These are phyloP conservation scores for Orbilia brochopaga DNA, from an alignment of 2,329 filamentous ascomycete genomes.

Conservation along the genomic window DNA sequence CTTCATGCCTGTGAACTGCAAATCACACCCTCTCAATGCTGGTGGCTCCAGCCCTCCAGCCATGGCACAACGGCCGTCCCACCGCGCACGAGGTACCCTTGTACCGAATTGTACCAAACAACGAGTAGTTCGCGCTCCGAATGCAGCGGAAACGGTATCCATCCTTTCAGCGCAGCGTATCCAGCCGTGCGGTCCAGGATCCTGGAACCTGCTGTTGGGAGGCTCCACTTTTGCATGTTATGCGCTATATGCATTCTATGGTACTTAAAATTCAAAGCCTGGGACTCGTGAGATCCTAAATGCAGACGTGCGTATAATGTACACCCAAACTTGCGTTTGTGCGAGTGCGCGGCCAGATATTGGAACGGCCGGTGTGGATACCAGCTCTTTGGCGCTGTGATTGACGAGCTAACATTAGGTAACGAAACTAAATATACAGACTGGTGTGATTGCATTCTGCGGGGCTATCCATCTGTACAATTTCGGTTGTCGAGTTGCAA, in stretches of 20 bases:
- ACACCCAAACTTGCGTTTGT: neutral
- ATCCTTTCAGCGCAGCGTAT: constrained; percentile 2
- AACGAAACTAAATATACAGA: too few species aligned
- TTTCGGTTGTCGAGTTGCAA: too few species aligned
- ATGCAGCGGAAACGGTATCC: constrained; percentile 13
- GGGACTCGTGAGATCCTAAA: neutral
- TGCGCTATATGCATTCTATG: neutral
- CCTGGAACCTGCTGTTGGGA: too few species aligned
- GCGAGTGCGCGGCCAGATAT: neutral
- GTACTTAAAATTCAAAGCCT: neutral
- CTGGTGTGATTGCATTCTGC: too few species aligned
- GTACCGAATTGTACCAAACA: constrained; percentile 15
- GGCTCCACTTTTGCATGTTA: constrained; percentile 5
- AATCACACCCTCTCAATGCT: constrained; percentile 3
- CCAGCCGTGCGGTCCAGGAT: neutral
- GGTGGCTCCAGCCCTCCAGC: too few species aligned
- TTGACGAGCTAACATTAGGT: too few species aligned
- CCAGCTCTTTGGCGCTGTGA: neutral
- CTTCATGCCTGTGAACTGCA: too few species aligned
- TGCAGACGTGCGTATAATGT: neutral
- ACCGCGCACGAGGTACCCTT: constrained; percentile 28
- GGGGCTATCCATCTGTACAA: too few species aligned
- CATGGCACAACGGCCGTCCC: constrained; percentile 4
- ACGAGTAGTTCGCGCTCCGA: neutral
- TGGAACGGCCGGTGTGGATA: neutral